Conservation (phyloP, 768 basidiomycete genomes). For the Leccinum disarticulatum region DNA sequence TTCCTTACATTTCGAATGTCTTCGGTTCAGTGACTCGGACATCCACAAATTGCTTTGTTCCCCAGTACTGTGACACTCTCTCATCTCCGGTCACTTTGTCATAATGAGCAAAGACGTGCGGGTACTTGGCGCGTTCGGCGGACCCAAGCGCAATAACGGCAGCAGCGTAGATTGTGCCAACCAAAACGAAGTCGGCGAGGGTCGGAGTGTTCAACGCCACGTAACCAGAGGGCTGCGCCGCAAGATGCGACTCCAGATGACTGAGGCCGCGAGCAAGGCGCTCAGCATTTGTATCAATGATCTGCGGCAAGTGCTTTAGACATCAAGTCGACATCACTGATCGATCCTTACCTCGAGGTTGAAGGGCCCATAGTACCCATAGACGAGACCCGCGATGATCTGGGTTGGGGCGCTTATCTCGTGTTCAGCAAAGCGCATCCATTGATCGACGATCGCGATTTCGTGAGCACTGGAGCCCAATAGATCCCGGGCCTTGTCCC, state of each 20-base stretch:
- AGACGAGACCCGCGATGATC: slow-evolving; percentile 2
- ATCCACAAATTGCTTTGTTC: slow-evolving; percentile 8
- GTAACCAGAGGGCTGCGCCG: slow-evolving; percentile 8
- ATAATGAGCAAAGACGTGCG: slow-evolving; percentile 19
- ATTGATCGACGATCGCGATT: slow-evolving; percentile 9
- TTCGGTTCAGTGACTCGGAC: slow-evolving; percentile 3
- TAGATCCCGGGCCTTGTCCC: background rate
- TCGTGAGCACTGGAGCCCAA: slow-evolving; percentile 15
- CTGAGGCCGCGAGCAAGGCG: slow-evolving; percentile 4
- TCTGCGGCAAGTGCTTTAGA: background rate
- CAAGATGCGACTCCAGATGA: slow-evolving; percentile 19
- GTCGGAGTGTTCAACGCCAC: slow-evolving; percentile 15
- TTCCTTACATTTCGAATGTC: background rate
- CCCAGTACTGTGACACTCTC: slow-evolving; percentile 13
- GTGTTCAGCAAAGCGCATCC: slow-evolving; percentile 15
- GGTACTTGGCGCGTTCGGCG: slow-evolving; percentile 15
- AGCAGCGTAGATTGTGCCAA: slow-evolving; percentile 4
- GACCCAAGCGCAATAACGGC: slow-evolving; percentile 9
- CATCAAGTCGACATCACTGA: too few species aligned
- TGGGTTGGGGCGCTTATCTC: slow-evolving; percentile 8
- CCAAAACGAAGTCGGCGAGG: slow-evolving; percentile 22
- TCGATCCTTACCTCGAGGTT: slow-evolving; percentile 3
- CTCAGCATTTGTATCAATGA: background rate
- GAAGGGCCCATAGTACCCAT: slow-evolving; percentile 3
- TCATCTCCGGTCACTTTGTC: slow-evolving; percentile 19